Percentiles rank a stretch among this genome's conserved stretches.
phyloP scores from a whole-genome alignment of 73 alveolate genomes.

The Paraurostyla sp. region DNA sequence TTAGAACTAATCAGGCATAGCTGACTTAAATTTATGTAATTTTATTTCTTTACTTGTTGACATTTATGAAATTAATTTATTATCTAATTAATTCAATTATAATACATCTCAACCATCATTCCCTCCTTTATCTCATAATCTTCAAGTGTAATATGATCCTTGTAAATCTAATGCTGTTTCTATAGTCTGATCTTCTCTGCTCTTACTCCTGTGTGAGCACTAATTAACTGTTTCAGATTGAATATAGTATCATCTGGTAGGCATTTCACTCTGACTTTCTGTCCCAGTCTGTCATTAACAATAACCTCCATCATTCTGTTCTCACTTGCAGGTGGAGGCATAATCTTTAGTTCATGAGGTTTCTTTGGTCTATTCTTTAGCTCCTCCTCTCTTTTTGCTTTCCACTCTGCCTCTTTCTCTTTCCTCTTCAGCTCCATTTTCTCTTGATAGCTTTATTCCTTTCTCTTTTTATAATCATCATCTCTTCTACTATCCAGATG shows the following conservation, averaged over 20 bases:
- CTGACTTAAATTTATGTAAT: neutral
- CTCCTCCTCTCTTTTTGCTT: constrained; percentile 52
- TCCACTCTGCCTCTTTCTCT: constrained; percentile 53
- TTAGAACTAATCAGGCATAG: neutral
- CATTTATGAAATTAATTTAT: constrained; percentile 21
- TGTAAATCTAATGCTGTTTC: constrained; percentile 89
- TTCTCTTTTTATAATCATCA: neutral
- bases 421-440: constrained; percentile 44
- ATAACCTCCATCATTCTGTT: constrained; percentile 92
- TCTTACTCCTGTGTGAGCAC: constrained; percentile 94
- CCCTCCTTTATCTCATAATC: constrained; percentile 96
- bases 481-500: neutral
- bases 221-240: constrained; percentile 87
- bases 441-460: neutral
- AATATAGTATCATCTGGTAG: constrained; percentile 91
- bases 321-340: constrained; percentile 49
- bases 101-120: constrained; percentile 91
- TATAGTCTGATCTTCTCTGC: constrained; percentile 93
- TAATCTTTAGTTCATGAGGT: constrained; percentile 49
- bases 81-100: constrained; percentile 68
- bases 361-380: constrained; percentile 51
- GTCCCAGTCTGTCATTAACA: constrained; percentile 93
- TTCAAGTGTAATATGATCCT: constrained; percentile 95
- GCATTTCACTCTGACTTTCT: constrained; percentile 94
- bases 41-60: neutral